phyloP scores from a whole-genome alignment of 441 rosid genomes.

The Dalechampia spathulata region DNA sequence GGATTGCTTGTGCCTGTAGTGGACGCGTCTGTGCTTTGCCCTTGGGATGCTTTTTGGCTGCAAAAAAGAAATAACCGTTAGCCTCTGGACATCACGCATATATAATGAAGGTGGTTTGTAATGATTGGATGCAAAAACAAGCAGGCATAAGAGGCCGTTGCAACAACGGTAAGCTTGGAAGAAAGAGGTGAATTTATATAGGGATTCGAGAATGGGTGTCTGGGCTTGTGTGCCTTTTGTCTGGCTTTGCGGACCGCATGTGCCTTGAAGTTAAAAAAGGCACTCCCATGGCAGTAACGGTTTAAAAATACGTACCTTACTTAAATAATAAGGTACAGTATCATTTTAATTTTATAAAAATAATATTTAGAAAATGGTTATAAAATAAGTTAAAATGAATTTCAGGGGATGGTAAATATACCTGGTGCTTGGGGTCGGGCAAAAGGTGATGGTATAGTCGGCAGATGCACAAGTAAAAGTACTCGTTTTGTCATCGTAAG shows the following conservation, averaged over 20 bases:
- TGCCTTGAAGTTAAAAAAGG: background rate
- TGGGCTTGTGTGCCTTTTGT: background rate
- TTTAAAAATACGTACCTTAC: background rate
- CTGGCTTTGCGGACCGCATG: background rate
- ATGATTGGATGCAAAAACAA: conserved; percentile 1
- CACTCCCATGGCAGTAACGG: conserved; percentile 11
- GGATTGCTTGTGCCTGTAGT: conserved; percentile 2
- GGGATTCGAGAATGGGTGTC: background rate
- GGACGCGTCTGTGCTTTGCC: conserved; percentile 16
- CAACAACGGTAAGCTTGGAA: background rate
- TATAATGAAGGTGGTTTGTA: background rate
- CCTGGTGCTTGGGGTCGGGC: conserved; percentile 74
- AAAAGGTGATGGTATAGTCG: conserved; percentile 65
- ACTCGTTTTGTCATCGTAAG: conserved; percentile 75
- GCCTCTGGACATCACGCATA: background rate
- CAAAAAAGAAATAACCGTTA: conserved; percentile 28
- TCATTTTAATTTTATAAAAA: too few relatives aligned
- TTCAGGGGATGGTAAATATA: conserved; percentile 3
- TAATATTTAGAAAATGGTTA: too few relatives aligned
- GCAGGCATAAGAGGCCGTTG: too few relatives aligned
- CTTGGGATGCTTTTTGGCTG: conserved; percentile 80
- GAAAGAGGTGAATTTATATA: background rate
- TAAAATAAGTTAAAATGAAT: too few relatives aligned
- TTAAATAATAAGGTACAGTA: too few relatives aligned
- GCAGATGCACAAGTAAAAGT: conserved; percentile 76